Conservation (phyloP, 352 stramenopile species). For the Pythium rhizo-oryzae region DNA sequence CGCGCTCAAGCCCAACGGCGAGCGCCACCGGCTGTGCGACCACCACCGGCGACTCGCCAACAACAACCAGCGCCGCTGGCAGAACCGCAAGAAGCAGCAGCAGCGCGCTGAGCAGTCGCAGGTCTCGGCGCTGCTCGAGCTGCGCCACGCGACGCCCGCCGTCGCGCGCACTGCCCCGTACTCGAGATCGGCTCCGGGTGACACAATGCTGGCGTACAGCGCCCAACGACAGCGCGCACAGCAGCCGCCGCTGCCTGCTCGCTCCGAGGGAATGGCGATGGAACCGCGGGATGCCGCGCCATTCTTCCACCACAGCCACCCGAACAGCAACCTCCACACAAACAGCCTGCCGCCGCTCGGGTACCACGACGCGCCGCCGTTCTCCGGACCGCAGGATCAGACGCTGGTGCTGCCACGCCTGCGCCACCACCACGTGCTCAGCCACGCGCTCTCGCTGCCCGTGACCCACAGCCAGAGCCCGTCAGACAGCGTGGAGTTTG, state of each 20-base stretch:
- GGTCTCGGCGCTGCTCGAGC: background rate
- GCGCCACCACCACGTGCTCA: conserved; percentile 19
- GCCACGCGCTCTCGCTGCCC: conserved; percentile 13
- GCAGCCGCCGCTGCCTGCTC: background rate
- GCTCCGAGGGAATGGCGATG: background rate
- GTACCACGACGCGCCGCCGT: background rate
- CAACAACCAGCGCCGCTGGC: conserved; percentile 62
- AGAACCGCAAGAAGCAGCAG: conserved; percentile 33
- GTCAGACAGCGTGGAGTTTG: background rate
- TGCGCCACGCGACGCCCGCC: background rate
- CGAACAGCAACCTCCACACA: background rate
- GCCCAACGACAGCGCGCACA: background rate
- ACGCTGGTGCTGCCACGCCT: conserved; percentile 6
- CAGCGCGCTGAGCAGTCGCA: conserved; percentile 4
- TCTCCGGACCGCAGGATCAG: background rate
- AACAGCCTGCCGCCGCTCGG: background rate
- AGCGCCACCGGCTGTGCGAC: conserved; percentile 56
- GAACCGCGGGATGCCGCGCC: no score
- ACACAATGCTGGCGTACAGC: background rate
- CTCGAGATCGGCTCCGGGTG: no score
- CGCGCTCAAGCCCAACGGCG: conserved; percentile 38
- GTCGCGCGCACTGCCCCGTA: no score
- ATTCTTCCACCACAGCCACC: no score
- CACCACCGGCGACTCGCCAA: conserved; percentile 67
- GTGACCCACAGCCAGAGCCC: background rate